Percentiles rank a stretch among this genome's conserved stretches.
Evolutionary conservation across 2,329 filamentous ascomycete species (phyloP).

Genomic region (Paecilomyces variotii): DNA sequence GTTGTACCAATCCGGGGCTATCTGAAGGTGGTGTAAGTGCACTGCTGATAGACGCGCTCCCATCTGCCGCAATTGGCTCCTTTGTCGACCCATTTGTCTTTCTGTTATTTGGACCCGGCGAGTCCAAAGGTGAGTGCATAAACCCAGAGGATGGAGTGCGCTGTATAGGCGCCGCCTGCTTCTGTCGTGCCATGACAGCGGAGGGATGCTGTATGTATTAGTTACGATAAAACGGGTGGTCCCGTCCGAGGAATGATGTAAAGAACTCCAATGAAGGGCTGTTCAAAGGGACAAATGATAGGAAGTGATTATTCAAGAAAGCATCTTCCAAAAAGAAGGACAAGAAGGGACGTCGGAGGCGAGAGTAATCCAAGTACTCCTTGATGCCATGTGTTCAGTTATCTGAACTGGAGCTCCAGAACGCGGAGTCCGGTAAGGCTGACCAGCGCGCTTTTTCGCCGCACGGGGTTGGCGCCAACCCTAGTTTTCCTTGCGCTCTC

Average conservation of each 20-base stretch:
- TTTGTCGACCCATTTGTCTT: slow-evolving; percentile 24
- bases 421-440: background rate
- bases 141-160: slow-evolving; percentile 61
- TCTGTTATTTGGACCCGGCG: slow-evolving; percentile 18
- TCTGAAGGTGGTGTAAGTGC: slow-evolving; percentile 21
- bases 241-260: background rate
- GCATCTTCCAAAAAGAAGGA: background rate
- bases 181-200: slow-evolving; percentile 59
- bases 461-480: background rate
- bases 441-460: background rate
- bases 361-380: background rate
- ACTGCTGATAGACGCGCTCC: slow-evolving; percentile 13
- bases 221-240: background rate
- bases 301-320: background rate
- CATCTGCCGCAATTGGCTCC: slow-evolving; percentile 10
- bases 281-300: background rate
- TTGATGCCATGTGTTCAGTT: slow-evolving; percentile 7
- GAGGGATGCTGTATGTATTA: background rate
- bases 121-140: slow-evolving; percentile 35
- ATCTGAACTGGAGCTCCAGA: background rate
- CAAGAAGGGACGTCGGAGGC: background rate
- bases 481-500: background rate
- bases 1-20: slow-evolving; percentile 59
- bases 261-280: background rate
- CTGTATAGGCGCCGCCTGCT: slow-evolving; percentile 58